A percentile compares a stretch with the other conserved stretches of the same genome.
phyloP scores from a whole-genome alignment of 2,329 filamentous ascomycete genomes.

The Penicillium sp. region DNA sequence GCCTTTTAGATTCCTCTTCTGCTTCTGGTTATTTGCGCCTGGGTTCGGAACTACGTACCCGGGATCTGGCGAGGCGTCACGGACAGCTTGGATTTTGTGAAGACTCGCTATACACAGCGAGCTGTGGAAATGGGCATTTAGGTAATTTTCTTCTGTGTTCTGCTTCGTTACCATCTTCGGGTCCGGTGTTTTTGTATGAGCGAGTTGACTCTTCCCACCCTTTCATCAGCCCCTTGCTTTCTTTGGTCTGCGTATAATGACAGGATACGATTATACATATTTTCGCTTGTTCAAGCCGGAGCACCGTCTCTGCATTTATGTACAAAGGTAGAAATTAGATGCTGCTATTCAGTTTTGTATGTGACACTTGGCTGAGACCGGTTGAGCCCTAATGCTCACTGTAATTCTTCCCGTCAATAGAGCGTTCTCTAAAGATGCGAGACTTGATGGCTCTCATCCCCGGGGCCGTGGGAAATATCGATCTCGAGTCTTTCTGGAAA shows the following conservation, averaged over 20 bases:
- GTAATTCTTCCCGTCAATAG: too few relatives aligned
- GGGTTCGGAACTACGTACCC: slow-evolving; percentile 45
- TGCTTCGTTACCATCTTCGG: too few relatives aligned
- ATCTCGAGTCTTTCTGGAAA: too few relatives aligned
- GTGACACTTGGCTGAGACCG: too few relatives aligned
- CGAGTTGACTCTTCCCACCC: slow-evolving; percentile 10
- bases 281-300: too few relatives aligned
- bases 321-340: too few relatives aligned
- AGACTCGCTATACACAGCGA: slow-evolving; percentile 34
- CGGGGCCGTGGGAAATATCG: too few relatives aligned
- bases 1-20: slow-evolving; percentile 45
- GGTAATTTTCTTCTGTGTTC: slow-evolving; percentile 16
- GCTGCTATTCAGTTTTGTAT: too few relatives aligned
- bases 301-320: too few relatives aligned
- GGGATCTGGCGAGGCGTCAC: slow-evolving; percentile 41
- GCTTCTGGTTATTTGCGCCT: slow-evolving; percentile 45
- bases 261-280: slow-evolving; percentile 31
- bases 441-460: too few relatives aligned
- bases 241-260: slow-evolving; percentile 32
- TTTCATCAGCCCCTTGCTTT: slow-evolving; percentile 13
- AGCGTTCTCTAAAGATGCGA: too few relatives aligned
- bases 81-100: slow-evolving; percentile 41
- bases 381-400: too few relatives aligned
- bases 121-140: slow-evolving; percentile 34
- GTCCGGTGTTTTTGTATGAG: slow-evolving; percentile 16